Percentiles rank a stretch among this genome's conserved stretches.
Conservation (phyloP, 768 basidiomycete genomes). For the Clathrus columnatus region DNA sequence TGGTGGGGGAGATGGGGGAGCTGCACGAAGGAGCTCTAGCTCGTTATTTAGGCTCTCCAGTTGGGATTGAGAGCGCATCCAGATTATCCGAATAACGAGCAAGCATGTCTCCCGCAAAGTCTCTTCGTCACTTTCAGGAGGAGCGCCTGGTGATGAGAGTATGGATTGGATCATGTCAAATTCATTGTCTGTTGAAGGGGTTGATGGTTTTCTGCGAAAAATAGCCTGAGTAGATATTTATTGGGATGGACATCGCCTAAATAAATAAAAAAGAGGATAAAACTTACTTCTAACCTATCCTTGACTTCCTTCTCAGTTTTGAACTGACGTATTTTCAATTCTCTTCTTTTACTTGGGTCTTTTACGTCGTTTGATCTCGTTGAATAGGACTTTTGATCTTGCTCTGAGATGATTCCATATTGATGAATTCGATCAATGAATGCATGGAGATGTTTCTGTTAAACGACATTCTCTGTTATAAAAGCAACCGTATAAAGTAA, state of each 20-base stretch:
- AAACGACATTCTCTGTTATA: background rate
- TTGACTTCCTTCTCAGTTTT: conserved; percentile 78
- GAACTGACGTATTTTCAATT: conserved; percentile 87
- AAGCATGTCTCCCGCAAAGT: conserved; percentile 57
- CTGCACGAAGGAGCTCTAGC: conserved; percentile 52
- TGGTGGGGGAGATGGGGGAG: conserved; percentile 34
- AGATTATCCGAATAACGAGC: conserved; percentile 64
- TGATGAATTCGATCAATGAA: conserved; percentile 47
- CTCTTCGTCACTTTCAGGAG: conserved; percentile 38
- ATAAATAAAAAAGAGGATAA: background rate
- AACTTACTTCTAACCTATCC: conserved; percentile 54
- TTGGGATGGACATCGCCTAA: background rate
- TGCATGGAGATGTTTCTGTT: conserved; percentile 38
- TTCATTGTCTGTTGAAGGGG: conserved; percentile 35
- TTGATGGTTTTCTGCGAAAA: conserved; percentile 39
- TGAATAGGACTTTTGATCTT: conserved; percentile 48
- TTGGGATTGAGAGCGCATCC: conserved; percentile 59
- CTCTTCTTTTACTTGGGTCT: conserved; percentile 67
- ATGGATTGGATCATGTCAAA: conserved; percentile 59
- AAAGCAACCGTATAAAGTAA: background rate
- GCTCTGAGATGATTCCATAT: conserved; percentile 57
- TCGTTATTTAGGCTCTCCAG: conserved; percentile 66
- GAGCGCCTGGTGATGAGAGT: conserved; percentile 31
- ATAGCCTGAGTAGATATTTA: conserved; percentile 33
- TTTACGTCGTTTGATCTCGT: conserved; percentile 37